A percentile compares a stretch with the other conserved stretches of the same genome.
Evolutionary conservation across 2,329 filamentous ascomycete species (phyloP).

Genomic region (Fusarium buxicola): DNA sequence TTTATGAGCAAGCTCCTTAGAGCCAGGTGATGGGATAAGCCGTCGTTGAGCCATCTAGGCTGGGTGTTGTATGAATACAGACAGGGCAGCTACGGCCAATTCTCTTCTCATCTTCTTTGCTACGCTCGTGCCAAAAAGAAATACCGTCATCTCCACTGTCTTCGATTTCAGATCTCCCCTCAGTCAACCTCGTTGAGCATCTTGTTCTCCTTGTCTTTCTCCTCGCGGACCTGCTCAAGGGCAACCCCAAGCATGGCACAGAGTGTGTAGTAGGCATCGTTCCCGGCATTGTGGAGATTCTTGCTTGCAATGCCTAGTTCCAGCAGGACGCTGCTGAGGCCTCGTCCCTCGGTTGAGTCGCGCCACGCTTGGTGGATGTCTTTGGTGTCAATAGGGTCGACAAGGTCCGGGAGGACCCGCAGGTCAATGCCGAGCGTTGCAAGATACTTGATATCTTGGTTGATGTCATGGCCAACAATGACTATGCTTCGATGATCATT

Average conservation of each 20-base stretch:
- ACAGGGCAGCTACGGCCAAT: slow-evolving; percentile 34
- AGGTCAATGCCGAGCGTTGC: slow-evolving; percentile 72
- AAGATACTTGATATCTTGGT: slow-evolving; percentile 76
- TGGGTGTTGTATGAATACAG: slow-evolving; percentile 43
- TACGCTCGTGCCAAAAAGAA: neutral
- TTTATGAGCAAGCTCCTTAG: slow-evolving; percentile 42
- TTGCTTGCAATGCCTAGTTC: slow-evolving; percentile 71
- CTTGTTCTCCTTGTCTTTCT: slow-evolving; percentile 31
- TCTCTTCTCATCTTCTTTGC: slow-evolving; percentile 42
- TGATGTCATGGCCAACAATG: slow-evolving; percentile 81
- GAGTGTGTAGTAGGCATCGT: slow-evolving; percentile 85
- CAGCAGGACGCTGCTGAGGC: slow-evolving; percentile 70
- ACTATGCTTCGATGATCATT: slow-evolving; percentile 66
- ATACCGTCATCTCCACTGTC: neutral
- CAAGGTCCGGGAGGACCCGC: slow-evolving; percentile 60
- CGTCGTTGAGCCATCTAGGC: slow-evolving; percentile 35
- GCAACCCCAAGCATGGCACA: slow-evolving; percentile 72
- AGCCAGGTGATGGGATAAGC: slow-evolving; percentile 36
- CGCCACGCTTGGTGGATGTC: slow-evolving; percentile 74
- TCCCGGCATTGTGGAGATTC: slow-evolving; percentile 87
- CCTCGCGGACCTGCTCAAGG: slow-evolving; percentile 40
- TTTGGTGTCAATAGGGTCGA: slow-evolving; percentile 79
- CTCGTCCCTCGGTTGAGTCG: slow-evolving; percentile 62
- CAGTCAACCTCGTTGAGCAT: slow-evolving; percentile 25
- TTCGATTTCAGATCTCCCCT: neutral